A percentile compares a stretch with the other conserved stretches of the same genome.
Evolutionary conservation across 352 stramenopile species (phyloP).

Genomic region (Globisporangium spinosum): DNA sequence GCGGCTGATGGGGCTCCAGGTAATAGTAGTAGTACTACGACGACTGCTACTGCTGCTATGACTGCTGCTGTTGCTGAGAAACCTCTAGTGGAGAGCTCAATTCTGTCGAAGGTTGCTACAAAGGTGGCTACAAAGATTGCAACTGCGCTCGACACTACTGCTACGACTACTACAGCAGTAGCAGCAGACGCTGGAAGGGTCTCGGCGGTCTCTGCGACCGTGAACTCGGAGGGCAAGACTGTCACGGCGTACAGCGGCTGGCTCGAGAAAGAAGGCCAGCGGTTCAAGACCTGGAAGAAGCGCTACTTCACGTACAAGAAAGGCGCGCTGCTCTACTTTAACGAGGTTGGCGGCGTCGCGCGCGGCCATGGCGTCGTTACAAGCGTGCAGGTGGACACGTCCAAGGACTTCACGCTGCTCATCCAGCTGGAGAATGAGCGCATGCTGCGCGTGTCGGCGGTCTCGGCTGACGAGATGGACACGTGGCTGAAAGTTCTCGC

Average conservation of each 20-base stretch:
- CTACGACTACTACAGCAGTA: background rate
- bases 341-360: constrained; percentile 48
- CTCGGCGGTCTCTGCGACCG: constrained; percentile 15
- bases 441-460: constrained; percentile 33
- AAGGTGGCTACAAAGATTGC: background rate
- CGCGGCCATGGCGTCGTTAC: constrained; percentile 59
- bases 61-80: background rate
- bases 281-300: constrained; percentile 76
- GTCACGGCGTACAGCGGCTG: constrained; percentile 47
- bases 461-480: constrained; percentile 33
- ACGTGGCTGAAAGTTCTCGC: constrained; percentile 44
- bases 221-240: constrained; percentile 22
- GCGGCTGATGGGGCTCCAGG: constrained; percentile 24
- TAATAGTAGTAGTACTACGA: background rate
- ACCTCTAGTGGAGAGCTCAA: background rate
- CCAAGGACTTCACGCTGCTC: constrained; percentile 47
- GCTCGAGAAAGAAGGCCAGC: constrained; percentile 73
- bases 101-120: background rate
- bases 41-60: background rate
- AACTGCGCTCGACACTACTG: background rate
- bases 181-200: background rate
- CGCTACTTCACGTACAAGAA: constrained; percentile 75
- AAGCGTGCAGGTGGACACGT: constrained; percentile 35
- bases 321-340: constrained; percentile 70
- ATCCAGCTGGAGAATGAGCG: constrained; percentile 36